Percentiles rank a stretch among this genome's conserved stretches.
Evolutionary conservation across 768 basidiomycete species (phyloP).

Genomic region (Porpolomopsis calyptriformis): DNA sequence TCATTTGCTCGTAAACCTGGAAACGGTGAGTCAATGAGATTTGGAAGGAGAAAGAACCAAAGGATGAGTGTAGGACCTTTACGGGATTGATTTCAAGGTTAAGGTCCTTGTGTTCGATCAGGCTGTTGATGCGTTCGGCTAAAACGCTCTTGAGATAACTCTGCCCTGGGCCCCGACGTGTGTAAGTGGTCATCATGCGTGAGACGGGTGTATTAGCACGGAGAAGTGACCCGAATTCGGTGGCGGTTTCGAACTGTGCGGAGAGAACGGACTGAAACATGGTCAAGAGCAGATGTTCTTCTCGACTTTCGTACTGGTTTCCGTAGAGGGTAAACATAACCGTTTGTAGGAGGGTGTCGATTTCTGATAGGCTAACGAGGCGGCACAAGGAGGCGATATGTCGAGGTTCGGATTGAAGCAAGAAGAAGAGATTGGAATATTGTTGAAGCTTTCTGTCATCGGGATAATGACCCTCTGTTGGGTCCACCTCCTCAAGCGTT

Average conservation of each 20-base stretch:
- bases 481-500: slow-evolving; percentile 92
- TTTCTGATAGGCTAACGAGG: slow-evolving; percentile 91
- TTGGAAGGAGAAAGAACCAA: neutral
- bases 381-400: slow-evolving; percentile 95
- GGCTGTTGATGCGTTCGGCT: slow-evolving; percentile 94
- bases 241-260: slow-evolving; percentile 98
- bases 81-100: slow-evolving; percentile 99
- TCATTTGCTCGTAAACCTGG: slow-evolving; percentile 99
- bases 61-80: slow-evolving; percentile 45
- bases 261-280: slow-evolving; percentile 99
- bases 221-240: slow-evolving; percentile 96
- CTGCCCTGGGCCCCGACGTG: slow-evolving; percentile 95
- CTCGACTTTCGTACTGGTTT: slow-evolving; percentile 96
- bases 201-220: slow-evolving; percentile 99
- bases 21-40: slow-evolving; percentile 5
- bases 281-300: slow-evolving; percentile 94
- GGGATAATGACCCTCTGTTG: slow-evolving; percentile 83
- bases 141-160: slow-evolving; percentile 96
- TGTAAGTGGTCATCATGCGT: slow-evolving; percentile 99
- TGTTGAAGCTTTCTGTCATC: slow-evolving; percentile 92
- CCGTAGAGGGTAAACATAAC: slow-evolving; percentile 99
- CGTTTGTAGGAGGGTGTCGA: slow-evolving; percentile 97
- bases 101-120: slow-evolving; percentile 99
- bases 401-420: slow-evolving; percentile 93
- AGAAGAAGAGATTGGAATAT: slow-evolving; percentile 98